Conservation (phyloP, 139 green algal genomes). For the Auxenochlorella pyrenoidosa region DNA sequence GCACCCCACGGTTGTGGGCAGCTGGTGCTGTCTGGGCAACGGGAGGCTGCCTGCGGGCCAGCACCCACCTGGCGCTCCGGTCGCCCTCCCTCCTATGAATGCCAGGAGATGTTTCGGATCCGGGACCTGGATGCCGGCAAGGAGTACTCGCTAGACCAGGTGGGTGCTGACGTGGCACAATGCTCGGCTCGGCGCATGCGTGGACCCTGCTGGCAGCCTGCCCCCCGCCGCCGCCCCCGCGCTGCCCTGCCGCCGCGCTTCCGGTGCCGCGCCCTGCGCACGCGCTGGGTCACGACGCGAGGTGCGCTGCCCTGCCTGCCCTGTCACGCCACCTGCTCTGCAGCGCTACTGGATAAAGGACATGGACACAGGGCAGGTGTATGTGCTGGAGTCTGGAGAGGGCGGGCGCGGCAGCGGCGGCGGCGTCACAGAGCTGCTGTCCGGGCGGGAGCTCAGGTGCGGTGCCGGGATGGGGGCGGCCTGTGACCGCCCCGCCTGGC, state of each 20-base stretch:
- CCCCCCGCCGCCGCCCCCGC: no score
- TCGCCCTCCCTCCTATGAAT: not conserved
- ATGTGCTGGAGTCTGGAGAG: conserved; percentile 43
- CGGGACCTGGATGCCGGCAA: conserved; percentile 53
- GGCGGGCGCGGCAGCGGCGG: not conserved
- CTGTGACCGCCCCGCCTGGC: no score
- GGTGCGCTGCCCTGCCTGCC: no score
- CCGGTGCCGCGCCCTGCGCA: not conserved
- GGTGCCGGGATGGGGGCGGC: conserved; percentile 40
- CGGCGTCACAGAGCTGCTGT: conserved; percentile 46
- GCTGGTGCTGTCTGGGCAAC: no score
- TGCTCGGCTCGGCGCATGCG: no score
- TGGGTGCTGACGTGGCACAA: not conserved
- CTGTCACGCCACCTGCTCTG: no score
- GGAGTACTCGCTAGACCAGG: conserved; percentile 50
- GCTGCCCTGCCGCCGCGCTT: not conserved
- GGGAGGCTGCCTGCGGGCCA: no score
- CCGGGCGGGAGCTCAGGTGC: conserved; percentile 18
- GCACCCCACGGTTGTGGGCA: no score
- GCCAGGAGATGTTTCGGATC: conserved; percentile 45
- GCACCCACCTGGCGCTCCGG: no score
- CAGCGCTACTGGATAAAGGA: conserved; percentile 55
- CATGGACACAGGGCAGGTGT: conserved; percentile 59
- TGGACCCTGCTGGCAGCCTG: no score
- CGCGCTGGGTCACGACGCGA: no score